Base-by-base conservation (phyloP, 176 grass and related monocot species). In the Rhynchospora pubera region DNA sequence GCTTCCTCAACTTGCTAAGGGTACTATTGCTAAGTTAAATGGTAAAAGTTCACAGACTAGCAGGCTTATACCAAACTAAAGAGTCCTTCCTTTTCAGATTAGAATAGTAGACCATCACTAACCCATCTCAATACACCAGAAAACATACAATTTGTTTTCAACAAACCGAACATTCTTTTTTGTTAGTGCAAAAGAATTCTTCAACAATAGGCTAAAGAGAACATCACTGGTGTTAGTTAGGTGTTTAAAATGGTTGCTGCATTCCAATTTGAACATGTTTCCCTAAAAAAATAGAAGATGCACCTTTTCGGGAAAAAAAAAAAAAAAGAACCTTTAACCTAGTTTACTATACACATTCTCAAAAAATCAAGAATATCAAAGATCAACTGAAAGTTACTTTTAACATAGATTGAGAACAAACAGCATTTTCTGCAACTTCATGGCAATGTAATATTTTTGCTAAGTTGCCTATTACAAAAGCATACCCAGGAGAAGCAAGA, bases 401-500 rank as follows among this genome's bases (percentile, higher is more conserved):
- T 65, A 30, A 14, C 62, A 65, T 1, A 65, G 39, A 43, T 0
- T n/a, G 15, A 68, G 65, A 30, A 67, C 30, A 66, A 18, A 68
- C 15, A 67, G 30, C 6, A 18, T 68, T 6, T 18, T 68, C 26
- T 43, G 32, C 65, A 68, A 74, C 21, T 74, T 50, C 70, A 52
- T 50, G 22, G 13, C 23, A 68, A 18, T 55, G 71, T 15, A 30
- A 77, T 18, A 56, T 56, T 23, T 52, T 1, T 51, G 70, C 22
- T 58, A 53, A 76, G 60, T 80, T 86, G 13, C 64, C 87, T 62
- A 26, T 61, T 45, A 26, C 11, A 64, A 58, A 53, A 56, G 12
- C n/a, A 14, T 85, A 79, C 48, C 42, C 46, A 74, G 55, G 81
- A 84, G 91, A 85, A 68, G 57, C 77, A 83, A 50, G 62, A 50